These are phyloP conservation scores for Parafenestella ontariensis DNA, from an alignment of 2,329 filamentous ascomycete species.

Conservation along the genomic window DNA sequence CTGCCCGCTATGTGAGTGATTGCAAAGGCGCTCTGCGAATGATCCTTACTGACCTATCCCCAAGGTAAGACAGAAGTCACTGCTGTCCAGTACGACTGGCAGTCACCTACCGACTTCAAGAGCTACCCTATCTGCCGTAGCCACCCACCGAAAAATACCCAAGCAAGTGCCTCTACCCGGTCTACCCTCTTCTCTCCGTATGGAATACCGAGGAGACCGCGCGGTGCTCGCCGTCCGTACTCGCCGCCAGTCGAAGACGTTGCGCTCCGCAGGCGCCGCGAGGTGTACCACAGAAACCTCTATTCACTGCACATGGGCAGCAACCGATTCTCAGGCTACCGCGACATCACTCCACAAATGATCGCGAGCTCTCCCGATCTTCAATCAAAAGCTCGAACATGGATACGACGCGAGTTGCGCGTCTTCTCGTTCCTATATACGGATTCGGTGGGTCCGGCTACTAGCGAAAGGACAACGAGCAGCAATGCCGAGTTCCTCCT, in stretches of 20 bases:
- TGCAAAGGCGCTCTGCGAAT: neutral
- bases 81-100: constrained; percentile 71
- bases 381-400: constrained; percentile 77
- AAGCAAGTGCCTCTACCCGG: neutral
- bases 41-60: neutral
- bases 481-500: constrained; percentile 84
- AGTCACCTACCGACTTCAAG: constrained; percentile 61
- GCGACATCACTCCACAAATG: constrained; percentile 71
- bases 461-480: constrained; percentile 45
- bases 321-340: constrained; percentile 78
- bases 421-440: constrained; percentile 78
- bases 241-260: constrained; percentile 44
- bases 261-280: constrained; percentile 67
- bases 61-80: constrained; percentile 60
- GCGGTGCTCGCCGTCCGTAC: constrained; percentile 24
- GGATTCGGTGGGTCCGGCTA: constrained; percentile 26
- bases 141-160: constrained; percentile 12
- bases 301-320: constrained; percentile 84
- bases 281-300: constrained; percentile 74
- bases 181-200: constrained; percentile 22
- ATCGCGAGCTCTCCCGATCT: constrained; percentile 72
- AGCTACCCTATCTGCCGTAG: constrained; percentile 61
- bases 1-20: constrained; percentile 79
- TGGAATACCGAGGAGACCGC: constrained; percentile 24
- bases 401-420: constrained; percentile 81